Conservation (phyloP, 148 eudicot genomes). For the Vaccinium macrocarpon region DNA sequence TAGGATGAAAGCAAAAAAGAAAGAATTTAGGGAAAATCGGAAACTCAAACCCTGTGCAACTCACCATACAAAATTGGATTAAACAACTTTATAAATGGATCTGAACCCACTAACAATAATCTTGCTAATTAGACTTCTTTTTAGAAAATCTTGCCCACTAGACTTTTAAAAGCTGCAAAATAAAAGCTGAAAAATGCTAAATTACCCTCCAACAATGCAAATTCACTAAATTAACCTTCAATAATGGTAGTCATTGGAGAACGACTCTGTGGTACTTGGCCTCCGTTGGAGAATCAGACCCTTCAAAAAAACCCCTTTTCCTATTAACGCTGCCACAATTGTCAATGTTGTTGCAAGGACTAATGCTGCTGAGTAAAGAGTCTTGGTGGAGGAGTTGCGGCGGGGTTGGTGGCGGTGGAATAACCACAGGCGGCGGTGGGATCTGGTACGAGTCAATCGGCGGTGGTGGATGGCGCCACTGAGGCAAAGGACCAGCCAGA, state of each 20-base stretch:
- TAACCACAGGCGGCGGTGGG: slow-evolving; percentile 60
- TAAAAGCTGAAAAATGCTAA: neutral
- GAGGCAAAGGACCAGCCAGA: slow-evolving; percentile 79
- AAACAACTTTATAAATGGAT: neutral
- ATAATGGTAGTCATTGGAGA: slow-evolving; percentile 19
- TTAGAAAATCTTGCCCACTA: neutral
- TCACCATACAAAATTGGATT: slow-evolving; percentile 3
- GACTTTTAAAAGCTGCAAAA: neutral
- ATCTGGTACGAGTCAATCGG: slow-evolving; percentile 58
- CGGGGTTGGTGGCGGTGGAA: slow-evolving; percentile 26
- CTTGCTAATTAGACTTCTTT: neutral
- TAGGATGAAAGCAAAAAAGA: neutral
- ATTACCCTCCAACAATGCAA: neutral
- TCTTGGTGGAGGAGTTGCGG: slow-evolving; percentile 25
- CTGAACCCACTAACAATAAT: neutral
- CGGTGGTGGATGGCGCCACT: slow-evolving; percentile 91
- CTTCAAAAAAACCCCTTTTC: slow-evolving; percentile 33
- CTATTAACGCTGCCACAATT: slow-evolving; percentile 20
- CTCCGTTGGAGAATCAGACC: slow-evolving; percentile 26
- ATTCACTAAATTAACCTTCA: no score
- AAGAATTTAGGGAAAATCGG: neutral
- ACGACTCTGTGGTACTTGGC: slow-evolving; percentile 40
- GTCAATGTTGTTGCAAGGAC: slow-evolving; percentile 14
- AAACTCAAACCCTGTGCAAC: slow-evolving; percentile 21
- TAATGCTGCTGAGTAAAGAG: neutral